phyloP scores from a whole-genome alignment of 495 filamentous ascomycete species.

The Hypoxylon cercidicola region DNA sequence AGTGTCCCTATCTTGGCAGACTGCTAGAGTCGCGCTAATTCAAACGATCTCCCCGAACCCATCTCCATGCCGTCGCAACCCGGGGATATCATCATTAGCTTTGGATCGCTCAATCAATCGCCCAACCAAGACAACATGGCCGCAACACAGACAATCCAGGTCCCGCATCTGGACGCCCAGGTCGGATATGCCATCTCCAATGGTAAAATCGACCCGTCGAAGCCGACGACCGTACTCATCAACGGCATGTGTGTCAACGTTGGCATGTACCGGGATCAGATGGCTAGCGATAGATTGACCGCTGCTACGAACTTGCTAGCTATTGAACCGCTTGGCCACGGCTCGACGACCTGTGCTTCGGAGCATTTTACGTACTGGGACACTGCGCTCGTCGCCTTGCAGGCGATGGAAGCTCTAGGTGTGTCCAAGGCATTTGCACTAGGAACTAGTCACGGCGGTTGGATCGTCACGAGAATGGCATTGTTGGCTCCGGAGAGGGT shows the following conservation, averaged over 20 bases:
- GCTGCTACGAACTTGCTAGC: constrained; percentile 61
- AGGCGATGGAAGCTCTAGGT: constrained; percentile 60
- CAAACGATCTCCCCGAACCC: too few species aligned
- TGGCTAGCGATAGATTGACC: constrained; percentile 56
- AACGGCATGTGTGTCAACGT: constrained; percentile 68
- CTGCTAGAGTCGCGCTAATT: too few species aligned
- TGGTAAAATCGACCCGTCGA: constrained; percentile 57
- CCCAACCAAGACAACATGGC: constrained; percentile 10
- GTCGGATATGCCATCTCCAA: constrained; percentile 63
- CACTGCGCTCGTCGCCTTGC: constrained; percentile 59
- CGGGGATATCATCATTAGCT: too few species aligned
- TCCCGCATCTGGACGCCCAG: constrained; percentile 64
- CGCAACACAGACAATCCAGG: constrained; percentile 53
- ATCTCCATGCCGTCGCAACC: too few species aligned
- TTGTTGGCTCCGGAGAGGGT: constrained; percentile 65
- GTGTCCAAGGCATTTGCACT: constrained; percentile 66
- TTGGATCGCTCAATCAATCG: not conserved
- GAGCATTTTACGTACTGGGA: constrained; percentile 69
- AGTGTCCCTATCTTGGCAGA: too few species aligned
- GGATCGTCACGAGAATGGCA: constrained; percentile 69
- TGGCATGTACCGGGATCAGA: constrained; percentile 63
- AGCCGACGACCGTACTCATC: constrained; percentile 68
- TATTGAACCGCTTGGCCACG: constrained; percentile 68
- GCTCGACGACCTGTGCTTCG: constrained; percentile 51
- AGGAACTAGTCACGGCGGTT: constrained; percentile 72